A percentile compares a stretch with the other conserved stretches of the same genome.
phyloP scores from a whole-genome alignment of 2,329 filamentous ascomycete genomes.

The Hymenoscyphus scutula region DNA sequence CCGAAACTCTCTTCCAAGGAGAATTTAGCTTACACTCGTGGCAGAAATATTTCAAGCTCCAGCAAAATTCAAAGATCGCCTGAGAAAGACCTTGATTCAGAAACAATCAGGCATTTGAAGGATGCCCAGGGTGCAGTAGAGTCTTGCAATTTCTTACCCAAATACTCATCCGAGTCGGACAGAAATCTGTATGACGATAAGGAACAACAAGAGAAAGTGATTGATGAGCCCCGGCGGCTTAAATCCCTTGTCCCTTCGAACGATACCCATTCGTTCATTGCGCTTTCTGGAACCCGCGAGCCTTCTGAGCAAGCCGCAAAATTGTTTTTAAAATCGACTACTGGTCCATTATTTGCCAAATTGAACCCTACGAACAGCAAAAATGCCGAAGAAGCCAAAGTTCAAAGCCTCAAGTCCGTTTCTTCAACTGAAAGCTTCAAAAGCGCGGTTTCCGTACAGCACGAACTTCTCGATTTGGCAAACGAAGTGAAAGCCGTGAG shows the following conservation, averaged over 20 bases:
- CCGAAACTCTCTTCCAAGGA: neutral
- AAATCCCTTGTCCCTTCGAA: neutral
- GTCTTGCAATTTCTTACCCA: neutral
- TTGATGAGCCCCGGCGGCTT: neutral
- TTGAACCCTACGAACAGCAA: neutral
- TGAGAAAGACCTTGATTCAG: conserved; percentile 17
- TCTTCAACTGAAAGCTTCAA: conserved; percentile 23
- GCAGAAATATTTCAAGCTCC: conserved; percentile 23
- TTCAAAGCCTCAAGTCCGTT: conserved; percentile 13
- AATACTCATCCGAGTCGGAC: neutral
- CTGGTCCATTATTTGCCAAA: neutral
- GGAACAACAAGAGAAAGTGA: neutral
- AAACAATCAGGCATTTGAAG: conserved; percentile 19
- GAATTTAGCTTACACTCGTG: neutral
- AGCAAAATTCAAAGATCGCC: conserved; percentile 16
- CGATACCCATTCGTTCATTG: neutral
- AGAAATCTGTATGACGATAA: neutral
- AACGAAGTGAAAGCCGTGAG: conserved; percentile 19
- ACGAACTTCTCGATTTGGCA: conserved; percentile 6
- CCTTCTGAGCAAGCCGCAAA: neutral
- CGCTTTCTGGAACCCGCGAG: neutral
- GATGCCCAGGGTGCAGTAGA: conserved; percentile 17
- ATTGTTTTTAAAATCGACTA: neutral
- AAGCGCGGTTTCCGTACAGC: conserved; percentile 19
- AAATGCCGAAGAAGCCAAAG: neutral